Base-by-base conservation (phyloP, 129 eudicot species). In the Flaveria bidentis region DNA sequence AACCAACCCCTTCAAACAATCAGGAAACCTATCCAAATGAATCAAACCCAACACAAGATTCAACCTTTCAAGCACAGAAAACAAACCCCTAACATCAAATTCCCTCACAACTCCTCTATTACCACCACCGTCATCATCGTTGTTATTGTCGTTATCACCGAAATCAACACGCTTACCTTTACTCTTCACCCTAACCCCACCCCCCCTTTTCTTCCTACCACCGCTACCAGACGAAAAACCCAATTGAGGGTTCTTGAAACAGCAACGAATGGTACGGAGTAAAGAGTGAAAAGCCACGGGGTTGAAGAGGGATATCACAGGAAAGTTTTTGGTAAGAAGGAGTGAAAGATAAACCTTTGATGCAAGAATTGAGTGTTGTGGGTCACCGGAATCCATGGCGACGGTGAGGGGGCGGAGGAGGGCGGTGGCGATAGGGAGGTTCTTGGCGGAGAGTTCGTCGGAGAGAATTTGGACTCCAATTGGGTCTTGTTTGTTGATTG, bases 1-100 rank as follows among this genome's bases (percentile, higher is more conserved):
- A 66, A 95, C 92, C 67, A 91, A 82, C 44, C 89, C 81, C 84
- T 83, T 95, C 80, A 91, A 82, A 84, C 97, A 77, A 78, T 95
- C 99, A 15, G 94, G 89, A 86, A 95, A 95, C 75, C 97, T 84
- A 61, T 84, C 94, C 81, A 95, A 75, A 84, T 91, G 97, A 69
- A 95, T 88, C 84, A 91, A 85, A 53, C 82, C 77, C 52, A 95
- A 39, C 17, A 89, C 96, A 82, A 83, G 82, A 69, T 82, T 84
- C 72, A 95, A 71, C 81, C 84, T 89, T 9, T 95, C 94, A 23
- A 95, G 80, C 76, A 89, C 86, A 57, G 60, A 41, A 62, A 95
- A 86, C 88, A 91, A 78, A 69, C 76, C 79, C 66, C 87, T 89
- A 18, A 89, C 84, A 81, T 95, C 92, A 68, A 85, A 85, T 26